Percentiles rank a stretch among this genome's conserved stretches.
Conservation (phyloP, 306 rosid genomes). For the Elaeagnus macrophylla region DNA sequence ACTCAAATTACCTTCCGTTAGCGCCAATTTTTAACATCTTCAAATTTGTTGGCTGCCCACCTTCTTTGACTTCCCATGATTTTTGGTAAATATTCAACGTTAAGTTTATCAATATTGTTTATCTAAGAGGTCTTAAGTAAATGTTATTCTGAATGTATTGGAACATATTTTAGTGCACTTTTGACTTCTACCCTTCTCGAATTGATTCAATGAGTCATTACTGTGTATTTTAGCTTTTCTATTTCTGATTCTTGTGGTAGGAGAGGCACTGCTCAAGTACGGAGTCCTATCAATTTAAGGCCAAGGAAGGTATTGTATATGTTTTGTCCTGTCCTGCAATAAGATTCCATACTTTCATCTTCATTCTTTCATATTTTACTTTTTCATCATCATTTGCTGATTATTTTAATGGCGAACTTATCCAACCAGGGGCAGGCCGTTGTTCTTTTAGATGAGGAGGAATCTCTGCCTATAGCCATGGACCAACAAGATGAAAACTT, state of each 20-base stretch:
- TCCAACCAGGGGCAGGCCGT: conserved; percentile 48
- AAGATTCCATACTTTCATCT: background rate
- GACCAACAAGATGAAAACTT: conserved; percentile 35
- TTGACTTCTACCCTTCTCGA: conserved; percentile 2
- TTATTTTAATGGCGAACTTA: conserved; percentile 1
- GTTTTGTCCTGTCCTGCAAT: background rate
- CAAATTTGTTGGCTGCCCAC: too few species aligned
- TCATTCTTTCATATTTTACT: background rate
- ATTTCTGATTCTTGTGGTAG: conserved; percentile 23
- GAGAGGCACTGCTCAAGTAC: conserved; percentile 34
- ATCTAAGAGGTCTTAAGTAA: background rate
- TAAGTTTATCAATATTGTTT: background rate
- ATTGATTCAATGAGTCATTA: conserved; percentile 17
- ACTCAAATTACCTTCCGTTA: too few species aligned
- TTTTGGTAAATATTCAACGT: too few species aligned
- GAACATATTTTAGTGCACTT: background rate
- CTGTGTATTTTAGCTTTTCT: conserved; percentile 7
- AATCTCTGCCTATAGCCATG: conserved; percentile 27
- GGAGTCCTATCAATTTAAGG: conserved; percentile 29
- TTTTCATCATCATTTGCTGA: conserved; percentile 6
- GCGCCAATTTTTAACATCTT: too few species aligned
- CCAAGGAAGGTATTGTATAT: conserved; percentile 41
- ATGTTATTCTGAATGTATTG: background rate
- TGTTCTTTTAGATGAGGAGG: conserved; percentile 75
- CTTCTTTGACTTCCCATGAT: too few species aligned